A percentile compares a stretch with the other conserved stretches of the same genome.
Evolutionary conservation across 2,329 filamentous ascomycete species (phyloP).

Genomic region (Phialophora macrospora): DNA sequence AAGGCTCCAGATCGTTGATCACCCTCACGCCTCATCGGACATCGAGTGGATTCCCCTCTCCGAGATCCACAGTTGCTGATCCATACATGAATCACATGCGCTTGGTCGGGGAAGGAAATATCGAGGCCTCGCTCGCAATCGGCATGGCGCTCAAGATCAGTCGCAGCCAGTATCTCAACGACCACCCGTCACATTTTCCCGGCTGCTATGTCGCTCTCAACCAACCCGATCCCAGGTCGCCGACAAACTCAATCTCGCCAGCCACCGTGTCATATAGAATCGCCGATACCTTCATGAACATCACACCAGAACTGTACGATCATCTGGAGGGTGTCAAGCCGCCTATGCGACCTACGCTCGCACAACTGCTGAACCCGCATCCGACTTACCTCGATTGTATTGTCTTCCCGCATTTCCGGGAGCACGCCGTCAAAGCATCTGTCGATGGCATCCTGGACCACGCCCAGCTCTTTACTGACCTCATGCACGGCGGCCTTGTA

Average conservation of each 20-base stretch:
- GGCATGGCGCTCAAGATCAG: constrained; percentile 28
- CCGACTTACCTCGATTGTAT: constrained; percentile 36
- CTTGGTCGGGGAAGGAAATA: constrained; percentile 22
- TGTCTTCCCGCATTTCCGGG: constrained; percentile 34
- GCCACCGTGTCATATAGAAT: constrained; percentile 17
- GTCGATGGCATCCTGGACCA: constrained; percentile 43
- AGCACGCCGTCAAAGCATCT: constrained; percentile 29
- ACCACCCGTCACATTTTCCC: constrained; percentile 35
- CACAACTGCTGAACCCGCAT: constrained; percentile 30
- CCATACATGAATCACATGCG: constrained; percentile 34
- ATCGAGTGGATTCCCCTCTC: constrained; percentile 2
- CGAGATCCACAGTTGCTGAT: constrained; percentile 10
- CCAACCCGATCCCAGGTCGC: constrained; percentile 8
- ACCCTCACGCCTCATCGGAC: constrained; percentile 16
- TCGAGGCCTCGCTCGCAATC: constrained; percentile 33
- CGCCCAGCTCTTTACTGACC: constrained; percentile 46
- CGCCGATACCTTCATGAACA: constrained; percentile 13
- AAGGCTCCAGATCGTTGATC: constrained; percentile 2
- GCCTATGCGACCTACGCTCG: constrained; percentile 27
- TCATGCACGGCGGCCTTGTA: constrained; percentile 45
- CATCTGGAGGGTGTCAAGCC: constrained; percentile 24
- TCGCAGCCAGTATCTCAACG: constrained; percentile 34
- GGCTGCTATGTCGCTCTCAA: constrained; percentile 29
- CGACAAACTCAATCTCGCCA: background rate
- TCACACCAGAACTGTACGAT: constrained; percentile 23